These are phyloP conservation scores for Trypethelium eluteriae DNA, from an alignment of 495 filamentous ascomycete species.

Conservation along the genomic window DNA sequence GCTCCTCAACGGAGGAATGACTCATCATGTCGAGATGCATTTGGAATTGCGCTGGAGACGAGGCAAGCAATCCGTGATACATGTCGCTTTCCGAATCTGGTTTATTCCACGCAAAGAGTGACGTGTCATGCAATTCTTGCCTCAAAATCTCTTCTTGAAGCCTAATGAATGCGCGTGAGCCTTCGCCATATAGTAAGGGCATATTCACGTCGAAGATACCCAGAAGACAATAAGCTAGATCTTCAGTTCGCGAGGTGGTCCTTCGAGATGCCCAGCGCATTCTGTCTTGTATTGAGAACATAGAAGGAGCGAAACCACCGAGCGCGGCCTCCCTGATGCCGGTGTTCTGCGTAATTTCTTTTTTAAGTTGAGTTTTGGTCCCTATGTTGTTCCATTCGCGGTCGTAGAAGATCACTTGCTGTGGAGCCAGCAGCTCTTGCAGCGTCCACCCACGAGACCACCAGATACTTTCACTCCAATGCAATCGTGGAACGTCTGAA, in stretches of 20 bases:
- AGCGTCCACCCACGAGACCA: slow-evolving; percentile 11
- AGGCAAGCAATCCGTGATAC: neutral
- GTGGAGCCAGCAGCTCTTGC: slow-evolving; percentile 17
- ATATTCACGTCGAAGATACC: slow-evolving; percentile 25
- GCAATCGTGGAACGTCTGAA: neutral
- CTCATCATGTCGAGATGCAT: no score
- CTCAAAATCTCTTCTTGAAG: slow-evolving; percentile 21
- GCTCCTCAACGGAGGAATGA: neutral
- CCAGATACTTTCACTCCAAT: neutral
- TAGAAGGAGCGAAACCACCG: neutral
- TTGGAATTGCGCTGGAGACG: neutral
- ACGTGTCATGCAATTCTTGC: neutral
- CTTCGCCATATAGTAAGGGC: slow-evolving; percentile 25
- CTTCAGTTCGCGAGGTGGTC: slow-evolving; percentile 17
- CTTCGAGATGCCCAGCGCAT: slow-evolving; percentile 21
- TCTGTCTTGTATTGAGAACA: slow-evolving; percentile 10
- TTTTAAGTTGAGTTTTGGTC: neutral
- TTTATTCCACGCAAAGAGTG: neutral
- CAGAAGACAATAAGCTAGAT: slow-evolving; percentile 23
- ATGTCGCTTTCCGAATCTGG: neutral
- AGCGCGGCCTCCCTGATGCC: neutral
- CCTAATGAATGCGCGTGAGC: slow-evolving; percentile 18
- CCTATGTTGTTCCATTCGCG: slow-evolving; percentile 6
- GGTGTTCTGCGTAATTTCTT: neutral
- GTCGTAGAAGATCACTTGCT: slow-evolving; percentile 13